phyloP scores from a whole-genome alignment of 2,329 filamentous ascomycete genomes.

The Chrysoporthe austroafricana region DNA sequence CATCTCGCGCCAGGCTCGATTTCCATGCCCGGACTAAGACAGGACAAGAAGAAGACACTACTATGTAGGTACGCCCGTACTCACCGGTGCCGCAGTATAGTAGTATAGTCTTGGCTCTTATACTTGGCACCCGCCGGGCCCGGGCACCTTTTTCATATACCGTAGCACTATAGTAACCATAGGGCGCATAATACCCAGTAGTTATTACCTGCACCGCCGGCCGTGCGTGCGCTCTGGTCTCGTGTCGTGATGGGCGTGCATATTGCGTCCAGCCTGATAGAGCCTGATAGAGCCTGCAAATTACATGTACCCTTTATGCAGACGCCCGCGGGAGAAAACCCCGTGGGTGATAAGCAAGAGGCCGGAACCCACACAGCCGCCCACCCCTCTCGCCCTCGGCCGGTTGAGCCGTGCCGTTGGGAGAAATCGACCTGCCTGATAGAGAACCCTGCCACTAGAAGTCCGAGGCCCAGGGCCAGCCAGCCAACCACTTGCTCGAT shows the following conservation, averaged over 20 bases:
- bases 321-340: too few relatives aligned
- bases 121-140: too few relatives aligned
- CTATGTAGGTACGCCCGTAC: not conserved
- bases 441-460: not conserved
- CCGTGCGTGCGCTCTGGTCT: too few relatives aligned
- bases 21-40: not conserved
- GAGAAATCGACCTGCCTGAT: not conserved
- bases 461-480: not conserved
- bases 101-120: not conserved
- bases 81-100: too few relatives aligned
- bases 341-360: not conserved
- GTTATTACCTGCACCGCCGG: too few relatives aligned
- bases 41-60: not conserved
- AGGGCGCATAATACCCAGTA: too few relatives aligned
- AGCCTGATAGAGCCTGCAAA: too few relatives aligned
- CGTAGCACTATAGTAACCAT: too few relatives aligned
- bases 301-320: too few relatives aligned
- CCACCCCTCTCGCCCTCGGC: not conserved
- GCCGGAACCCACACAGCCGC: not conserved
- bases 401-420: not conserved
- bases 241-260: too few relatives aligned
- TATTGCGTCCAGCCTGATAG: not conserved
- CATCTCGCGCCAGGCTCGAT: not conserved
- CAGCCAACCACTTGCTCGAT: conserved; percentile 1
- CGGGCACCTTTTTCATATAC: too few relatives aligned